Percentiles rank a stretch among this genome's conserved stretches.
Evolutionary conservation across 345 rosid species (phyloP).

Genomic region (Diplotaxis tenuifolia): DNA sequence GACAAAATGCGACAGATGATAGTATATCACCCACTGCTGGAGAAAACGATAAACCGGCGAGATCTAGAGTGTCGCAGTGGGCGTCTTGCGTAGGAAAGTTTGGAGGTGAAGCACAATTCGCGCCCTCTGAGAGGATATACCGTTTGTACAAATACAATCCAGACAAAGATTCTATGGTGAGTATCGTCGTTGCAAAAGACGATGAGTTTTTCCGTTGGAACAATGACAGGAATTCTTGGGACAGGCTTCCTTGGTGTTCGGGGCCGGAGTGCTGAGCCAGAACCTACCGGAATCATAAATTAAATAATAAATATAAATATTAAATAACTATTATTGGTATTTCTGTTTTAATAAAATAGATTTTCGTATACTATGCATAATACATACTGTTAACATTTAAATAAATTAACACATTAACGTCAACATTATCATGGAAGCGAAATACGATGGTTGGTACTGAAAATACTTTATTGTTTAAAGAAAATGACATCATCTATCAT

Average conservation of each 20-base stretch:
- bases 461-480: no score
- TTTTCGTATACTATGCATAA: no score
- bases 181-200: not conserved
- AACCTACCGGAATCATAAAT: no score
- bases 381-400: no score
- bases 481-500: no score
- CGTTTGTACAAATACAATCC: not conserved
- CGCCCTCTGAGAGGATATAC: not conserved
- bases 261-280: no score
- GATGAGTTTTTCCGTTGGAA: constrained; percentile 4
- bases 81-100: constrained; percentile 1
- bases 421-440: no score
- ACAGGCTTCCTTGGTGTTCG: not conserved
- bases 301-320: no score
- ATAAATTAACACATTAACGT: no score
- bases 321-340: no score
- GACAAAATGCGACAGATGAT: not conserved
- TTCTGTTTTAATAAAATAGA: no score
- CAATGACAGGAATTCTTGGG: not conserved
- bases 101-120: not conserved
- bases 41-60: not conserved
- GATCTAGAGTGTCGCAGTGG: not conserved
- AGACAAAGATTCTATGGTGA: not conserved
- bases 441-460: no score
- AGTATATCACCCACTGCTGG: not conserved